Evolutionary conservation across 768 basidiomycete genomes (phyloP).

Genomic region (Tulasnella sp.): DNA sequence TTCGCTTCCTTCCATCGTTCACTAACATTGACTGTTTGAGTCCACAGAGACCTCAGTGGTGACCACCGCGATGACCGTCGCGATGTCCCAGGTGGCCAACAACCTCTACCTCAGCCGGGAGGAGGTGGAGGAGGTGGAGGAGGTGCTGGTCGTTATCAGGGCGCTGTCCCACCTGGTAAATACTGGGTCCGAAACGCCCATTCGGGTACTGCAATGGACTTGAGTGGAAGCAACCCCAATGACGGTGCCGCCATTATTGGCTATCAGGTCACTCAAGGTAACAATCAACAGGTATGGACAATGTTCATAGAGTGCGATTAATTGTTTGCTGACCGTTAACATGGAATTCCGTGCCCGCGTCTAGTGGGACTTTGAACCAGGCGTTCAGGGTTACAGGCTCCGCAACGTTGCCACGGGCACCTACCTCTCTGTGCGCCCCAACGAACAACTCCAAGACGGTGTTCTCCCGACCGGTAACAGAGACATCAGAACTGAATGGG

Average conservation of each 20-base stretch:
- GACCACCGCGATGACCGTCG: neutral
- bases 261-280: neutral
- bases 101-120: neutral
- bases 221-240: neutral
- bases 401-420: neutral
- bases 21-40: neutral
- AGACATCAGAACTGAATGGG: neutral
- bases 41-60: neutral
- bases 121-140: neutral
- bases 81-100: neutral
- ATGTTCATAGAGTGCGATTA: neutral
- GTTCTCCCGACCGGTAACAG: neutral
- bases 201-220: conserved; percentile 9
- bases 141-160: neutral
- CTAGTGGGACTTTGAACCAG: neutral
- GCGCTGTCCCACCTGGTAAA: neutral
- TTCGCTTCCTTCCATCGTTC: neutral
- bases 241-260: conserved; percentile 8
- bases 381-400: neutral
- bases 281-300: conserved; percentile 12
- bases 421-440: neutral
- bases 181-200: conserved; percentile 10
- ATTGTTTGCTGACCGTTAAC: neutral
- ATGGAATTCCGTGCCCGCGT: neutral
- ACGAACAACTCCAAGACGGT: neutral